A percentile compares a stretch with the other conserved stretches of the same genome.
Conservation (phyloP, 352 stramenopile genomes). For the Pythium pyrilobum region DNA sequence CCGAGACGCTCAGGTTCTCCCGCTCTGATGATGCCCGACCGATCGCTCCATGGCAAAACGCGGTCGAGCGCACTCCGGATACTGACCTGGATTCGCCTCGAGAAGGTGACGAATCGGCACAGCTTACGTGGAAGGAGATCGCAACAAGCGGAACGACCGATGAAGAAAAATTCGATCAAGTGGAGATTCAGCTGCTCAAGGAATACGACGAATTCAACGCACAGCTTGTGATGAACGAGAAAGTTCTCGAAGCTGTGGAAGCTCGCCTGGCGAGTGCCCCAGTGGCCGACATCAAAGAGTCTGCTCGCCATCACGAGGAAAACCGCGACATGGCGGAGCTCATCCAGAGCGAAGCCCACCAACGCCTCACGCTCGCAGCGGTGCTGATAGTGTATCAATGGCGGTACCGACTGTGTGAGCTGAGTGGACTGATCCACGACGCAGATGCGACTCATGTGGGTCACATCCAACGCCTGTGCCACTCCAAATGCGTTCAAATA, state of each 20-base stretch:
- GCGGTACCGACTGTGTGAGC: neutral
- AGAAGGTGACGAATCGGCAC: too few relatives aligned
- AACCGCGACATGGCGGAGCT: neutral
- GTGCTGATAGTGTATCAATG: too few relatives aligned
- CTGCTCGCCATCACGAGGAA: neutral
- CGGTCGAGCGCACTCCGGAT: too few relatives aligned
- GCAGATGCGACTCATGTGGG: neutral
- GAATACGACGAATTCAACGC: neutral
- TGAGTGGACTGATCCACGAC: neutral
- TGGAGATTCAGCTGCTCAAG: neutral
- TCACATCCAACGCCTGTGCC: neutral
- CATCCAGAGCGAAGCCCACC: neutral
- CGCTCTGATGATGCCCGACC: too few relatives aligned
- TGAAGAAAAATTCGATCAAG: neutral
- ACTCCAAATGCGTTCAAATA: too few relatives aligned
- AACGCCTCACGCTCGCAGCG: too few relatives aligned
- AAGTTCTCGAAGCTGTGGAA: neutral
- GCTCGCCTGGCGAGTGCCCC: neutral
- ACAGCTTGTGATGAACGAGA: neutral
- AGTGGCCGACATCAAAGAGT: neutral
- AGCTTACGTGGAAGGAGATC: too few relatives aligned
- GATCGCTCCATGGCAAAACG: too few relatives aligned
- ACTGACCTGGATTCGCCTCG: too few relatives aligned
- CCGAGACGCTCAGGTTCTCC: too few relatives aligned
- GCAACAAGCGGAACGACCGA: neutral